A percentile compares a stretch with the other conserved stretches of the same genome.
Conservation (phyloP, 345 rosid species). For the Pistacia integerrima region DNA sequence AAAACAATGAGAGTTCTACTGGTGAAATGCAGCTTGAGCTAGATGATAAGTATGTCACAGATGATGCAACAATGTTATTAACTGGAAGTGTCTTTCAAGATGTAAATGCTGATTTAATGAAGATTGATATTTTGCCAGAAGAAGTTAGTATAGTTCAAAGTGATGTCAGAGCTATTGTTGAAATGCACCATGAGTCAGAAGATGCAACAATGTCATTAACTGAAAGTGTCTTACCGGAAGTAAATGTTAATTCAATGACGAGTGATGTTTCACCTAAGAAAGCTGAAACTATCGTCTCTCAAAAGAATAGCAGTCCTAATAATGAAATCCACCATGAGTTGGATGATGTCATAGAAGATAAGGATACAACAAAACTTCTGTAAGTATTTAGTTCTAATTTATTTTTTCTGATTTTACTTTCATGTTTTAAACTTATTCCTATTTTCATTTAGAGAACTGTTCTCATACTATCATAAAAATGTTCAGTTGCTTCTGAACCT, state of each 20-base stretch:
- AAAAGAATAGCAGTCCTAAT: neutral
- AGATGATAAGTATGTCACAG: neutral
- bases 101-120: neutral
- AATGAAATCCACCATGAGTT: slow-evolving; percentile 7
- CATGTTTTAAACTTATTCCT: slow-evolving; percentile 2
- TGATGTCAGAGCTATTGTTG: slow-evolving; percentile 18
- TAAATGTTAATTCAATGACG: neutral
- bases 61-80: neutral
- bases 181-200: slow-evolving; percentile 16
- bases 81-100: neutral
- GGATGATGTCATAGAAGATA: slow-evolving; percentile 29
- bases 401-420: slow-evolving; percentile 16
- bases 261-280: slow-evolving; percentile 1
- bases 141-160: slow-evolving; percentile 30
- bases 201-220: neutral
- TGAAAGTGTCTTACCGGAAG: neutral
- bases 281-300: slow-evolving; percentile 3
- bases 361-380: slow-evolving; percentile 31
- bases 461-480: neutral
- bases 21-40: no score
- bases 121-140: slow-evolving; percentile 24
- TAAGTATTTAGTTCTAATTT: slow-evolving; percentile 34
- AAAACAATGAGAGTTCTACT: no score
- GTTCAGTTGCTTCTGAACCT: slow-evolving; percentile 2
- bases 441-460: neutral